Percentiles rank a stretch among this genome's conserved stretches.
Evolutionary conservation across 164 flowering plant species (phyloP).

Genomic region (Piper longum): DNA sequence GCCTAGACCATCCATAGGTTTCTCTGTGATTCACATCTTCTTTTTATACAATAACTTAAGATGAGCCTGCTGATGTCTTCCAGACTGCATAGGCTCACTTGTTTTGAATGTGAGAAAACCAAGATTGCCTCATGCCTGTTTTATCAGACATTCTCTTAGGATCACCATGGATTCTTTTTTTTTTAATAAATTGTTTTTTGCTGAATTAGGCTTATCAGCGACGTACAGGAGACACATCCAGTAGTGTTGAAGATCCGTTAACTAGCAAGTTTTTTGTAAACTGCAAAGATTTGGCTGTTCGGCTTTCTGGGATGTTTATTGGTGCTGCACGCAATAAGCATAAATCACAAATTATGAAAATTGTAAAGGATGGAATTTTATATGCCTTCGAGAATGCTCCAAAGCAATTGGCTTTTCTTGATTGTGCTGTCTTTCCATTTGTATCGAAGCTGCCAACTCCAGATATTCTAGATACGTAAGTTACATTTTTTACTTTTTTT

Average conservation of each 20-base stretch:
- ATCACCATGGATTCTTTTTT: background rate
- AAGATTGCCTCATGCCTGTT: background rate
- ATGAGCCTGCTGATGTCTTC: background rate
- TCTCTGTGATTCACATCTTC: too few species aligned
- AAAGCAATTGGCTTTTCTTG: slow-evolving; percentile 64
- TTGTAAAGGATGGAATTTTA: slow-evolving; percentile 62
- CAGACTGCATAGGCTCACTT: background rate
- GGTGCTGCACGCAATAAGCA: slow-evolving; percentile 86
- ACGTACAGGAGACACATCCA: slow-evolving; percentile 25
- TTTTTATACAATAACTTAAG: too few species aligned
- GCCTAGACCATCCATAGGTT: background rate
- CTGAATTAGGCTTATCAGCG: slow-evolving; percentile 50
- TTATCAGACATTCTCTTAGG: background rate
- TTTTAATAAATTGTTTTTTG: background rate
- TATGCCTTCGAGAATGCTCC: slow-evolving; percentile 79
- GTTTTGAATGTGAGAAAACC: background rate
- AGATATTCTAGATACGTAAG: slow-evolving; percentile 76
- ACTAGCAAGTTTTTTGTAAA: slow-evolving; percentile 38
- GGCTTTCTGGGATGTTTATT: slow-evolving; percentile 59
- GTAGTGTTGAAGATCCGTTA: slow-evolving; percentile 30
- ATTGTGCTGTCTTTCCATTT: slow-evolving; percentile 59
- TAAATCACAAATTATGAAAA: slow-evolving; percentile 49
- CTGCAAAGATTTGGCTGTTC: slow-evolving; percentile 65
- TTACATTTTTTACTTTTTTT: background rate
- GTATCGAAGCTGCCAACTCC: slow-evolving; percentile 65